phyloP scores from a whole-genome alignment of 805 yeast species.

The Maudiozyma turicensis region DNA sequence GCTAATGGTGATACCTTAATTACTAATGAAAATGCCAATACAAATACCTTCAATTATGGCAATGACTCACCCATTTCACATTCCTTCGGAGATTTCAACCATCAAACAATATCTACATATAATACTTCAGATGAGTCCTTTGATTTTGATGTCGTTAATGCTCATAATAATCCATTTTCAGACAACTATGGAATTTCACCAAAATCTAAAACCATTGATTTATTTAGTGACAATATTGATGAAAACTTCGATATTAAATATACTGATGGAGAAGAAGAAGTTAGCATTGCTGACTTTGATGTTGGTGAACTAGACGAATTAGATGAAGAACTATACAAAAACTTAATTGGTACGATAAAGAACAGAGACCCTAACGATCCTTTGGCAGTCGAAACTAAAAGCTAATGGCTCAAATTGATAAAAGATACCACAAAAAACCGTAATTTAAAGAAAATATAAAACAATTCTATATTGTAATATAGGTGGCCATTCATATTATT shows the following conservation, averaged over 20 bases:
- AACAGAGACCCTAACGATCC: not conserved
- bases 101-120: not conserved
- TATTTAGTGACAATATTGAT: conserved; percentile 14
- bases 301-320: conserved; percentile 25
- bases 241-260: conserved; percentile 17
- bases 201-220: conserved; percentile 3
- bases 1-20: conserved; percentile 1
- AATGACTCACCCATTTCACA: not conserved
- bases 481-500: no score
- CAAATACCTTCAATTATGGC: no score
- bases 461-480: no score
- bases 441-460: no score
- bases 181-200: not conserved
- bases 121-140: not conserved
- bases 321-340: conserved; percentile 25
- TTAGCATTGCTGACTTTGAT: conserved; percentile 20
- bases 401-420: not conserved
- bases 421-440: not conserved
- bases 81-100: not conserved
- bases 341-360: conserved; percentile 11
- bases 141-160: not conserved
- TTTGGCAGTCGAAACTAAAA: not conserved
- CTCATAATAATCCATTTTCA: not conserved
- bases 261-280: conserved; percentile 15
- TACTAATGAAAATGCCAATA: not conserved